Evolutionary conservation across 768 basidiomycete genomes (phyloP).

Genomic region (Boletus insuetus): DNA sequence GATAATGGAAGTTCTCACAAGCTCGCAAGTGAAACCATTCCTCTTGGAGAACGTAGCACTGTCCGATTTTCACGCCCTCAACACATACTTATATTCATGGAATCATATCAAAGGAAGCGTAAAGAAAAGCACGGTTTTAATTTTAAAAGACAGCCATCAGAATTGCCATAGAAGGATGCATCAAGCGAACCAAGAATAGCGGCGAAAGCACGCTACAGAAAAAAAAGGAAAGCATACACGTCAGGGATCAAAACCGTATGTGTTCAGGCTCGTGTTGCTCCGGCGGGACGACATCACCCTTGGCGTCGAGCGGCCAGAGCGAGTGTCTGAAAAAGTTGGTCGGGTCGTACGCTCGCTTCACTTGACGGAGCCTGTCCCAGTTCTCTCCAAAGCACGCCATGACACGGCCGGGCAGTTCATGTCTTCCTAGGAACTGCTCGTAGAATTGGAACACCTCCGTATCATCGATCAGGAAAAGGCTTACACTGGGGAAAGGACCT

Average conservation of each 20-base stretch:
- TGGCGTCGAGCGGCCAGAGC: slow-evolving; percentile 74
- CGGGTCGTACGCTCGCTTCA: slow-evolving; percentile 81
- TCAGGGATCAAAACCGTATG: slow-evolving; percentile 16
- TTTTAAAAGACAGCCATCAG: neutral
- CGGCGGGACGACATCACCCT: slow-evolving; percentile 53
- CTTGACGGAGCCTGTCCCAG: slow-evolving; percentile 64
- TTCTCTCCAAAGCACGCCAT: slow-evolving; percentile 71
- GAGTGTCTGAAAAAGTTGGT: slow-evolving; percentile 69
- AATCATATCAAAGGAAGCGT: neutral
- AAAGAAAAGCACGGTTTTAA: neutral
- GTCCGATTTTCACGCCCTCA: no score
- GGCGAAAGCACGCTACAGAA: no score
- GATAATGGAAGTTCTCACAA: no score
- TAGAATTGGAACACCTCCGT: slow-evolving; percentile 16
- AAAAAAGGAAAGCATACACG: no score
- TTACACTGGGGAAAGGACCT: slow-evolving; percentile 81
- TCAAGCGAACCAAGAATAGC: neutral
- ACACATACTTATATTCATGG: neutral
- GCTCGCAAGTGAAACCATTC: no score
- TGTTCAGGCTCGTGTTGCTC: slow-evolving; percentile 58
- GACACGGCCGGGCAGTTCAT: slow-evolving; percentile 60
- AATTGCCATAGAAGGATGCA: no score
- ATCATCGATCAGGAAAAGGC: slow-evolving; percentile 32
- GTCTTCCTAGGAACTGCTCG: slow-evolving; percentile 70
- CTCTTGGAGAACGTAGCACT: no score